Base-by-base conservation (phyloP, 371 early-diverging fungal genomes). In the Circinella umbellata region DNA sequence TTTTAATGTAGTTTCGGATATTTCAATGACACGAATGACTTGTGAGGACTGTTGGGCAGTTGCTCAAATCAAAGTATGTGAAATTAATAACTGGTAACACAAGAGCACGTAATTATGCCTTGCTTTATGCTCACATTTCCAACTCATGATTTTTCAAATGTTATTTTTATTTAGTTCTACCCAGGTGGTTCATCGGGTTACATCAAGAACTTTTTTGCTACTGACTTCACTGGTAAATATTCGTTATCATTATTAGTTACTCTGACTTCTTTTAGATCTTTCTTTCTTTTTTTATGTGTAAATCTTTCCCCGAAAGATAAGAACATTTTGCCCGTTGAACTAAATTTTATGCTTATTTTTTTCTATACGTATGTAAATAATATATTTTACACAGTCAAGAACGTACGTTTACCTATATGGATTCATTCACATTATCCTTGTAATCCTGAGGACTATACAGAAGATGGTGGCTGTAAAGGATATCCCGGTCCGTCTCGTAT, bases 391-490 rank as follows among this genome's bases (percentile, higher is more conserved):
- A 67, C 42, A 62, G 64, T 55, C 15, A 69, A 53, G 3, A 54
- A 69, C 15, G 69, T 69, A 15, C 27, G 35, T 3, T 54, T 69
- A 20, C 69, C 69, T 17, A 47, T 69, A 17, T 69, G 69, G 69
- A 54, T 63, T 53, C 63, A 69, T 37, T 63, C 63, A 3, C 69
- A 69, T 35, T 69, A 69, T 46, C 69, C 69, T 17, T 69, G 69
- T 35, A 54, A 69, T 34, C 20, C 54, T 3, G 57, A 39, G 1
- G 69, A 69, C 4, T 63, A 63, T 27, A 69, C 63, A 8, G 35
- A 46, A n/a, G 69, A 69, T 37, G 69, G 69, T 35, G 64, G 69
- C 4, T 69, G 69, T 36, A 18, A 48, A 11, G 69, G 34, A 8
- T 69, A 69, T 55, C 69, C 69, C 15, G 64, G 64, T 17, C 64